These are phyloP conservation scores for Glycyrrhiza uralensis DNA, from an alignment of 306 rosid species.

Conservation along the genomic window DNA sequence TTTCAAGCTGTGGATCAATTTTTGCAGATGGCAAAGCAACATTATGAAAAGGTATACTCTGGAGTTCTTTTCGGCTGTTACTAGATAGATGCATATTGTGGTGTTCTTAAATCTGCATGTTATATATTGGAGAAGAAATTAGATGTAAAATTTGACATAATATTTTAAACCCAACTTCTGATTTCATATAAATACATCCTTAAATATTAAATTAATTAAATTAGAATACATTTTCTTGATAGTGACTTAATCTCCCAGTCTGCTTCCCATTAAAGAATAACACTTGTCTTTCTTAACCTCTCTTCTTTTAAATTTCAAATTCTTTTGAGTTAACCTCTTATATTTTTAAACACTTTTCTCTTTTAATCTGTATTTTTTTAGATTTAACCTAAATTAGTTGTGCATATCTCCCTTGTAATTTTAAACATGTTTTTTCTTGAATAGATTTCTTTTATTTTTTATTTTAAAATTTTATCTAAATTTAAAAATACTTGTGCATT, in stretches of 20 bases:
- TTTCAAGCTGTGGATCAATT: conserved; percentile 97
- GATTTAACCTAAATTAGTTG: not conserved
- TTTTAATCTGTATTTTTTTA: not conserved
- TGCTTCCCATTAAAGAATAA: not conserved
- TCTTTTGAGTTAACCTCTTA: not conserved
- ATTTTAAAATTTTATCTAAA: not conserved
- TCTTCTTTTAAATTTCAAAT: not conserved
- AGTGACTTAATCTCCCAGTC: not conserved
- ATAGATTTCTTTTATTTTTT: conserved; percentile 2
- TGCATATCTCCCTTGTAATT: not conserved
- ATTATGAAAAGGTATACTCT: conserved; percentile 73
- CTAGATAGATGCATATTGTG: conserved; percentile 11
- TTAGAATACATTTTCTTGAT: not conserved
- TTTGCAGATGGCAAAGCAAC: conserved; percentile 73
- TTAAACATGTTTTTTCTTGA: not conserved
- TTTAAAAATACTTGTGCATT: not conserved
- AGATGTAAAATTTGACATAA: not conserved
- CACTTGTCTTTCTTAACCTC: not conserved
- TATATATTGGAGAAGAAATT: conserved; percentile 21
- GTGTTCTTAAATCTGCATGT: conserved; percentile 2
- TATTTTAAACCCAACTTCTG: not conserved
- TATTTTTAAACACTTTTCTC: not conserved
- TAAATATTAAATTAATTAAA: not conserved
- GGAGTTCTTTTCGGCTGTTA: conserved; percentile 25
- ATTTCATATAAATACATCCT: conserved; percentile 1